Conservation (phyloP, 371 early-diverging fungal species). For the Saksenaea oblongispora region DNA sequence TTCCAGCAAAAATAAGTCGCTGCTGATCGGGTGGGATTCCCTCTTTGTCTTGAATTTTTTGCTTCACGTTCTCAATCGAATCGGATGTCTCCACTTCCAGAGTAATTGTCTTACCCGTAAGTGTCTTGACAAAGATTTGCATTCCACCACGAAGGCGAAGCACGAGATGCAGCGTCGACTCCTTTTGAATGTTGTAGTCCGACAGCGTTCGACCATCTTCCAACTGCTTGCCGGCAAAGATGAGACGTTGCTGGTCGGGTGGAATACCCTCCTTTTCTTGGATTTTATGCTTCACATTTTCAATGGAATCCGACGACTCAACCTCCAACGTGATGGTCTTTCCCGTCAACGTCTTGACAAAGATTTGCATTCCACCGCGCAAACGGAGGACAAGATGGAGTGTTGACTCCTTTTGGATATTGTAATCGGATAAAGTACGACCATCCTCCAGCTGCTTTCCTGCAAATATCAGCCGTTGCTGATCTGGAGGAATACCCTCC, state of each 20-base stretch:
- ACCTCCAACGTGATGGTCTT: conserved; percentile 95
- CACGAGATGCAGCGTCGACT: conserved; percentile 90
- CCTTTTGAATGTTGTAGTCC: conserved; percentile 74
- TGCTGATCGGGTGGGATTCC: conserved; percentile 90
- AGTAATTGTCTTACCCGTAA: conserved; percentile 93
- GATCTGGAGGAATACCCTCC: conserved; percentile 95
- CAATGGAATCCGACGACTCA: conserved; percentile 85
- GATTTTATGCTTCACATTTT: conserved; percentile 90
- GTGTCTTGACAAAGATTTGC: conserved; percentile 67
- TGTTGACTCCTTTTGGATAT: conserved; percentile 80
- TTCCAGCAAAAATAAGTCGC: conserved; percentile 83
- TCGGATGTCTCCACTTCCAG: conserved; percentile 92
- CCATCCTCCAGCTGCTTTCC: conserved; percentile 93
- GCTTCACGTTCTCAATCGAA: conserved; percentile 90
- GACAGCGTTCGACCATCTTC: conserved; percentile 79
- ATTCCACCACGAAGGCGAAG: conserved; percentile 86
- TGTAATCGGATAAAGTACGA: conserved; percentile 61
- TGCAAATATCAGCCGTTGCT: conserved; percentile 94
- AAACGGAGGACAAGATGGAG: conserved; percentile 91
- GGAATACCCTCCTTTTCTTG: conserved; percentile 97
- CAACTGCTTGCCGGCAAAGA: conserved; percentile 84
- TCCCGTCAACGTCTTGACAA: conserved; percentile 86
- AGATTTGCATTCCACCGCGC: conserved; percentile 67
- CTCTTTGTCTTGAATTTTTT: conserved; percentile 97
- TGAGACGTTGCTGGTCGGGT: conserved; percentile 84